A percentile compares a stretch with the other conserved stretches of the same genome.
Evolutionary conservation across 257 asterid species (phyloP).

Genomic region (Ophiorrhiza pumila): DNA sequence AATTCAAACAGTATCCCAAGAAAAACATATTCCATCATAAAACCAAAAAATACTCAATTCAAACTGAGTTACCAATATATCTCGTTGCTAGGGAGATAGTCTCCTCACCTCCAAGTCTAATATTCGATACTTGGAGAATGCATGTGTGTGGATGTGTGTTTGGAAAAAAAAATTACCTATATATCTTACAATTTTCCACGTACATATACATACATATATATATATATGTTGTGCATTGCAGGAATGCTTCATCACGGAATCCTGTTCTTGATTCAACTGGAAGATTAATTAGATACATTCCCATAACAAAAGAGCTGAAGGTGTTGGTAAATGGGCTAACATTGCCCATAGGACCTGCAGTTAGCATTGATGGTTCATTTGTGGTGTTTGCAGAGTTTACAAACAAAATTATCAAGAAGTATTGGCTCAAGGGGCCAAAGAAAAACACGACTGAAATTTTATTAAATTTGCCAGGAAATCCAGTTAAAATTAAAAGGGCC

Average conservation of each 20-base stretch:
- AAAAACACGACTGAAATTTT: neutral
- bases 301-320: neutral
- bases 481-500: neutral
- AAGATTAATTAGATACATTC: neutral
- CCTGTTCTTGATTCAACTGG: neutral
- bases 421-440: neutral
- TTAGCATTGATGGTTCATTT: neutral
- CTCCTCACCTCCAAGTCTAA: too few relatives aligned
- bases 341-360: neutral
- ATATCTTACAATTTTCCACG: too few relatives aligned
- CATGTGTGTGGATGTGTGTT: too few relatives aligned
- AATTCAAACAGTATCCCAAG: too few relatives aligned
- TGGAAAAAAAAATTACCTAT: too few relatives aligned
- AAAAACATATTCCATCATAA: too few relatives aligned
- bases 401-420: neutral
- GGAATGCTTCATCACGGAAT: neutral
- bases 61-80: too few relatives aligned
- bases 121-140: too few relatives aligned
- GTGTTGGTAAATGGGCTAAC: neutral
- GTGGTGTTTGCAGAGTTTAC: neutral
- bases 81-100: too few relatives aligned
- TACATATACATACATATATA: too few relatives aligned
- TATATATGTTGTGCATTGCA: too few relatives aligned
- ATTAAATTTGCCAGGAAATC: neutral
- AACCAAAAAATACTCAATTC: too few relatives aligned